These are phyloP conservation scores for Pseudopithomyces maydicus DNA, from an alignment of 2,329 filamentous ascomycete species.

Conservation along the genomic window DNA sequence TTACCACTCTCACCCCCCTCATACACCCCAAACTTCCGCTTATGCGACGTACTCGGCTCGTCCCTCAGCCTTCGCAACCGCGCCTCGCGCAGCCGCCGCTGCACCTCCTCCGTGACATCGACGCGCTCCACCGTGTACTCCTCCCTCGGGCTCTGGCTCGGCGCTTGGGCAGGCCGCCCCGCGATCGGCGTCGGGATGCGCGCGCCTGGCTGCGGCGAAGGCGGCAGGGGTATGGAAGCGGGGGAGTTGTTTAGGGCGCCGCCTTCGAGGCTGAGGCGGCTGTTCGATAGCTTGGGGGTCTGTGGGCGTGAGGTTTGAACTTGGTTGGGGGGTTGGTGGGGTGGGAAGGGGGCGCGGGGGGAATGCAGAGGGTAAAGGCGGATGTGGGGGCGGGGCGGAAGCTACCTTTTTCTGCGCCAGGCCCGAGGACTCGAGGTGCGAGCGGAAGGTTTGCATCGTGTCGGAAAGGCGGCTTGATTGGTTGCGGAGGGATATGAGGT, in stretches of 20 bases:
- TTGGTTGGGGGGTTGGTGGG: too few species aligned
- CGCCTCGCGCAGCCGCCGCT: conserved; percentile 33
- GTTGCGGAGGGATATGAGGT: conserved; percentile 38
- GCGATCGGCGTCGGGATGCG: conserved; percentile 20
- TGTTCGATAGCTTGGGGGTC: conserved; percentile 23
- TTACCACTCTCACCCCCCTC: conserved; percentile 25
- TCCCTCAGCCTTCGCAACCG: conserved; percentile 38
- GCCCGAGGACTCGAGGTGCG: conserved; percentile 33
- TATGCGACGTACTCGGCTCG: conserved; percentile 38
- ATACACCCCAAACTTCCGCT: conserved; percentile 37
- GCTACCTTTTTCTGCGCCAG: conserved; percentile 30
- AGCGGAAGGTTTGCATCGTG: conserved; percentile 40
- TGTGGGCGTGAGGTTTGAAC: conserved; percentile 18
- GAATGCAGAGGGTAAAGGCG: background rate
- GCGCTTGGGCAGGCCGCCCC: conserved; percentile 11
- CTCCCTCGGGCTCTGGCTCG: conserved; percentile 20
- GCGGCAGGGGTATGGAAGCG: background rate
- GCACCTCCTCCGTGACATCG: conserved; percentile 42
- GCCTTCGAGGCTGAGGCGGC: conserved; percentile 36
- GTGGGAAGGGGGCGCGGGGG: too few species aligned
- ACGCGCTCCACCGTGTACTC: conserved; percentile 32
- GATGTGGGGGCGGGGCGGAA: background rate
- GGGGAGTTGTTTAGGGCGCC: background rate
- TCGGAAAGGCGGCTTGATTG: conserved; percentile 39
- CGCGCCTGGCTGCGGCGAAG: conserved; percentile 12